These are phyloP conservation scores for Hylodesmum podocarpum DNA, from an alignment of 306 rosid genomes.

Conservation along the genomic window DNA sequence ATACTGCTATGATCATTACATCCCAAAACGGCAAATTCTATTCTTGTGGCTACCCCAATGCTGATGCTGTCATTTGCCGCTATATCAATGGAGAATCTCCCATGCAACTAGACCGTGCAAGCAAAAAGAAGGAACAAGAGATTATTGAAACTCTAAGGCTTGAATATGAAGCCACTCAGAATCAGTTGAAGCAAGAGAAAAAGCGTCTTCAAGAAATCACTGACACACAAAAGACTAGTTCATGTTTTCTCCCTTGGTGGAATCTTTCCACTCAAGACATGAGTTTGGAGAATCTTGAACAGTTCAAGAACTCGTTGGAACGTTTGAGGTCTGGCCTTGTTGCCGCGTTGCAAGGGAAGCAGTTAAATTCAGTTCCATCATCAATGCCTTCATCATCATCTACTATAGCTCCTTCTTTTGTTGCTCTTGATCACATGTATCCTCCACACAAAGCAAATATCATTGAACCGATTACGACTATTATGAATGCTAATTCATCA, in stretches of 20 bases:
- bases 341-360: not conserved
- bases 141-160: not conserved
- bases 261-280: not conserved
- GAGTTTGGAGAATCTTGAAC: constrained; percentile 21
- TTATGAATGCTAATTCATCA: too few species aligned
- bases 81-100: not conserved
- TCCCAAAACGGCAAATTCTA: constrained; percentile 53
- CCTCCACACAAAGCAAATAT: too few species aligned
- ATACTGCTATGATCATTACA: constrained; percentile 45
- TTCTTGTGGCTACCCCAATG: constrained; percentile 50
- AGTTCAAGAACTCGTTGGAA: constrained; percentile 7
- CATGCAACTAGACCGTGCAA: rapidly evolving
- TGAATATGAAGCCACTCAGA: not conserved
- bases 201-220: not conserved
- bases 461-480: too few species aligned
- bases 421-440: too few species aligned
- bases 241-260: constrained; percentile 17
- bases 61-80: not conserved
- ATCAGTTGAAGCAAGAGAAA: not conserved
- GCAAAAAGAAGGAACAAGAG: not conserved
- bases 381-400: too few species aligned
- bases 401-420: too few species aligned
- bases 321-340: not conserved
- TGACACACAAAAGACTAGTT: not conserved
- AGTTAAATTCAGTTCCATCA: not conserved